Evolutionary conservation across 2,329 filamentous ascomycete genomes (phyloP).

Genomic region (Fusarium sp.): DNA sequence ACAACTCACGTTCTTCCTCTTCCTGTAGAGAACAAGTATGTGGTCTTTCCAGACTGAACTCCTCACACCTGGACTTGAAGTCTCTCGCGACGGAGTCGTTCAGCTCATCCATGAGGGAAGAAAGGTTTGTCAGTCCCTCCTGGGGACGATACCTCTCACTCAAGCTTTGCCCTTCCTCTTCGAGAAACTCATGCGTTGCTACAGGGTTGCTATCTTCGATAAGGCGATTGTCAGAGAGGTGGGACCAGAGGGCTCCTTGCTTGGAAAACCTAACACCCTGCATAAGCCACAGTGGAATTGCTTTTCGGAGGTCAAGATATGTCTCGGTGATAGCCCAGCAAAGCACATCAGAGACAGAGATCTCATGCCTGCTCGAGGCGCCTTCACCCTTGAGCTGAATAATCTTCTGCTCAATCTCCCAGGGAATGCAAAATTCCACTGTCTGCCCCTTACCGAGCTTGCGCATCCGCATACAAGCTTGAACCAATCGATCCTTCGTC

Average conservation of each 20-base stretch:
- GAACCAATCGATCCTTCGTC: constrained; percentile 76
- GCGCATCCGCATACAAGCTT: constrained; percentile 80
- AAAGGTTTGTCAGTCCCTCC: background rate
- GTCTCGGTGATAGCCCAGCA: constrained; percentile 63
- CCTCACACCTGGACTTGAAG: background rate
- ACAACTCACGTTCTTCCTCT: constrained; percentile 76
- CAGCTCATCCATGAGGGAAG: background rate
- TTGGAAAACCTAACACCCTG: constrained; percentile 67
- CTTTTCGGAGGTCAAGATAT: constrained; percentile 19
- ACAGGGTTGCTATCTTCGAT: background rate
- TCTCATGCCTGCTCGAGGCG: background rate
- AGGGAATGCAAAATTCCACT: constrained; percentile 68
- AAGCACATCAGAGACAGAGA: constrained; percentile 67
- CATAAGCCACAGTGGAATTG: constrained; percentile 63
- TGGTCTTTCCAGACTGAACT: constrained; percentile 24
- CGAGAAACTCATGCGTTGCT: constrained; percentile 60
- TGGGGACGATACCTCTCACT: constrained; percentile 63
- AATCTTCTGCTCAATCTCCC: constrained; percentile 70
- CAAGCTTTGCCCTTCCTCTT: constrained; percentile 65
- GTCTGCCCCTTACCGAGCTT: constrained; percentile 75
- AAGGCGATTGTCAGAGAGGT: fast-evolving
- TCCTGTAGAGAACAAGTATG: constrained; percentile 59
- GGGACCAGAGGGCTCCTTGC: constrained; percentile 54
- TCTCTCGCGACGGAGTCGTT: fast-evolving
- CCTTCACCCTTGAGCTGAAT: background rate